These are phyloP conservation scores for Vanrija sp. DNA, from an alignment of 1,284 basidiomycete species.

Conservation along the genomic window DNA sequence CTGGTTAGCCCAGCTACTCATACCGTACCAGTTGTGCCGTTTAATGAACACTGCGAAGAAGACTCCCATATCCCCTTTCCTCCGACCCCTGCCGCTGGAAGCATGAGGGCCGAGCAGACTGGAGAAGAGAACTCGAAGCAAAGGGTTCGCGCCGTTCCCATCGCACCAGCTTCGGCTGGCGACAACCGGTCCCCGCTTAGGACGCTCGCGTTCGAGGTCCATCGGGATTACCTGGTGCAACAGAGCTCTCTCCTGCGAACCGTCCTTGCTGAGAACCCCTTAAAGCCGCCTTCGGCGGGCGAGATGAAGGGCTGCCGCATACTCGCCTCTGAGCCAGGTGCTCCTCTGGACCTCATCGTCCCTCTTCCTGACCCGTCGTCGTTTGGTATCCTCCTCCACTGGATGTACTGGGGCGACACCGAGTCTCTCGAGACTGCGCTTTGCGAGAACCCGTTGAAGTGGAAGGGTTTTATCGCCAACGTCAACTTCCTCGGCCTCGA, in stretches of 20 bases:
- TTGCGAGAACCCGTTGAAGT: conserved; percentile 33
- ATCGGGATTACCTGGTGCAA: conserved; percentile 45
- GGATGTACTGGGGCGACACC: conserved; percentile 47
- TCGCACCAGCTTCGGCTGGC: neutral
- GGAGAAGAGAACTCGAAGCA: neutral
- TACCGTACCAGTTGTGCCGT: too few species aligned
- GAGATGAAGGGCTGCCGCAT: conserved; percentile 11
- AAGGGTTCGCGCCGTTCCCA: neutral
- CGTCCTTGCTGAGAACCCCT: conserved; percentile 25
- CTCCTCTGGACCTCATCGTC: conserved; percentile 10
- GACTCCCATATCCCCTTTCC: too few species aligned
- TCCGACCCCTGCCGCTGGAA: too few species aligned
- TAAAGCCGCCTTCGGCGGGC: conserved; percentile 6
- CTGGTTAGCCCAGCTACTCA: neutral
- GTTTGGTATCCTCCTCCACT: conserved; percentile 45
- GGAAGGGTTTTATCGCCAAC: conserved; percentile 47
- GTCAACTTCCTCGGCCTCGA: conserved; percentile 47
- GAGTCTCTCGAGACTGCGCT: conserved; percentile 37
- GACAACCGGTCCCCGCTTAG: neutral
- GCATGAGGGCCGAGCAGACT: neutral
- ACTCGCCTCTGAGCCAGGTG: conserved; percentile 1
- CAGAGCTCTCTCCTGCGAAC: conserved; percentile 44
- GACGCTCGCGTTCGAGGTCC: conserved; percentile 30
- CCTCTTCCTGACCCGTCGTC: conserved; percentile 46
- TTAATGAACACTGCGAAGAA: too few species aligned